Evolutionary conservation across 305 asterid species (phyloP), one percentile per base, ranked within the genome.

Genomic region (Plantago rigida): DNA sequence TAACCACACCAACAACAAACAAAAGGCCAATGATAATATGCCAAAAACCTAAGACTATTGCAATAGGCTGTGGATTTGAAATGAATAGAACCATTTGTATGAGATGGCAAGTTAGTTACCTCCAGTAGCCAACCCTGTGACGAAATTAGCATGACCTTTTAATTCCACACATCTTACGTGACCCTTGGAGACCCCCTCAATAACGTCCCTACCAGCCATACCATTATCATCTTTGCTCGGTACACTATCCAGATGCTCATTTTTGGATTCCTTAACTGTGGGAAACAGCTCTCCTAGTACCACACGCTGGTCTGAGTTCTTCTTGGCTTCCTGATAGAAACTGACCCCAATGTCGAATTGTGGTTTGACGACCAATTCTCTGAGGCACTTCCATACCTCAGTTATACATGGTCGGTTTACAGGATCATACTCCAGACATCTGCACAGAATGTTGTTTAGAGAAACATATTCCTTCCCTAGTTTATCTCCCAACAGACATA

Each of bases 121-220:
- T 80, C 96, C 95, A 74, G 84, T 56, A 13, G 90, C 87, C 75
- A 91, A 79, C 15, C 84, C 81, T 17, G 95, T 77, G 75, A 86
- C 71, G 71, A 83, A 81, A 74, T 87, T 91, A 62, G 73, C 74
- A 81, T 91, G 96, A 66, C 83, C 93, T 71, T 79, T 86, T 78
- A 91, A 75, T 66, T 86, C 87, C 62, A 75, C 52, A 64, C 80
- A 85, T 79, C 81, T 77, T 59, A 87, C 60, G 51, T 59, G 61
- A 69, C 82, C 84, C 51, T 17, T 51, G 12, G 81, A 62, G 45
- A 85, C 69, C 15, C 81, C 82, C 63, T 81, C 84, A 56, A 74
- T 62, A 47, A 77, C 71, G 75, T 79, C 86, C 57, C 73, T 68
- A 26, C 70, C 79, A 36, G 58, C 66, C 49, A 28, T 62, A 60